Percentiles rank a stretch among this genome's conserved stretches.
Conservation (phyloP, 169 alveolate species). For the Cryptosporidium baileyi region DNA sequence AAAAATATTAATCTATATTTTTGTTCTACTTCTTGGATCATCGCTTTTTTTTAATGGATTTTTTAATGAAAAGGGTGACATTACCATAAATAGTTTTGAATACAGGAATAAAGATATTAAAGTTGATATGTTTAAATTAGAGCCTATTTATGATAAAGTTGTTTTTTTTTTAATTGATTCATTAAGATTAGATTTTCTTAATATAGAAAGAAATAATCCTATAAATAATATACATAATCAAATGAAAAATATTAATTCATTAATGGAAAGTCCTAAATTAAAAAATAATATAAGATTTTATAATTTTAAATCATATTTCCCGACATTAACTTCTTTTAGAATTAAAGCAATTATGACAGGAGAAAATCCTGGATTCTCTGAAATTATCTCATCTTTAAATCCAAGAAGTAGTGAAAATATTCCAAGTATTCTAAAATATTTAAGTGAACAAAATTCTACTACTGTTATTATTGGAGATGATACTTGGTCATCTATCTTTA, state of each 20-base stretch:
- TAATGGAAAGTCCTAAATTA: background rate
- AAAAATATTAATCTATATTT: background rate
- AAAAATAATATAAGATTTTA: conserved; percentile 10
- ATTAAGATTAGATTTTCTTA: conserved; percentile 22
- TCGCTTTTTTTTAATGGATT: conserved; percentile 17
- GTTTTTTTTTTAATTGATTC: conserved; percentile 14
- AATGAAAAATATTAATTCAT: background rate
- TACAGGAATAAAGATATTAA: background rate
- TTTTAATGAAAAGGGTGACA: background rate
- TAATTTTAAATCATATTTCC: conserved; percentile 42
- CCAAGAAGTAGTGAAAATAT: background rate
- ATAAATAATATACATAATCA: background rate
- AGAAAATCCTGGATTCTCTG: conserved; percentile 22
- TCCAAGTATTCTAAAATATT: conserved; percentile 3
- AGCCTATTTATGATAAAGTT: conserved; percentile 30
- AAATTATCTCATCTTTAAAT: background rate
- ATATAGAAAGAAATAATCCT: conserved; percentile 6
- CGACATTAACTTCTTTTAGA: conserved; percentile 41
- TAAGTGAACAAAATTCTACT: background rate
- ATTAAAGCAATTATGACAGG: conserved; percentile 47
- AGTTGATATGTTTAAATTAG: background rate
- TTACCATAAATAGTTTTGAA: background rate
- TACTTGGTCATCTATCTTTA: conserved; percentile 22
- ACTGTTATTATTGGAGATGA: conserved; percentile 8
- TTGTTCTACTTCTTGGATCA: conserved; percentile 1